Evolutionary conservation across 192 early-diverging fungal species (phyloP).

Genomic region (Physocladia obscura): DNA sequence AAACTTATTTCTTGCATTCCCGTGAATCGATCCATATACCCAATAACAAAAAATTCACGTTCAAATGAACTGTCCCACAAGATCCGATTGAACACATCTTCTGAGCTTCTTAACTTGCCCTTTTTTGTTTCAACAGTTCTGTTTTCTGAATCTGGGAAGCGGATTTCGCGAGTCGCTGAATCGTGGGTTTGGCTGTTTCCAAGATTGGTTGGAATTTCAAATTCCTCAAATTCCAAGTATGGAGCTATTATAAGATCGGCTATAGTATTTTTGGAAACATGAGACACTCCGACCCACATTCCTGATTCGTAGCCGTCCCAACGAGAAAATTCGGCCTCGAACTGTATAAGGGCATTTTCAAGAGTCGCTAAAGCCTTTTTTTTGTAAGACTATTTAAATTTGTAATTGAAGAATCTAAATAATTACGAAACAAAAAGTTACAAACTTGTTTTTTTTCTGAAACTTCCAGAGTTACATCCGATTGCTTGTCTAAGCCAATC

Average conservation of each 20-base stretch:
- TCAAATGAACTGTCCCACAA: slow-evolving; percentile 28
- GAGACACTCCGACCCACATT: background rate
- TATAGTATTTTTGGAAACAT: background rate
- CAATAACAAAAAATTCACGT: slow-evolving; percentile 10
- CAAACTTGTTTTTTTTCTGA: background rate
- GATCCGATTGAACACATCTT: slow-evolving; percentile 33
- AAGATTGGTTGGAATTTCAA: too few species aligned
- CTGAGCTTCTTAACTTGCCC: slow-evolving; percentile 24
- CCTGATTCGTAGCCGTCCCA: background rate
- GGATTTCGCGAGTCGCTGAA: background rate
- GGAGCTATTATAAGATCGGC: background rate
- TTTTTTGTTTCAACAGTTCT: background rate
- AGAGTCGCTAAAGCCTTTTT: background rate
- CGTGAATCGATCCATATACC: slow-evolving; percentile 34
- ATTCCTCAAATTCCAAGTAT: background rate
- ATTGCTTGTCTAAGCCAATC: slow-evolving; percentile 1
- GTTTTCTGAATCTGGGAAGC: background rate
- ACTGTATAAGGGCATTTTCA: background rate
- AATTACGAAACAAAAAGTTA: background rate
- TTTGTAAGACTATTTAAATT: too few species aligned
- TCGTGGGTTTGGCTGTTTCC: too few species aligned
- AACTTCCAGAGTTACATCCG: background rate
- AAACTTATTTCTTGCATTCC: slow-evolving; percentile 29
- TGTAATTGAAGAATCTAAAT: too few species aligned
- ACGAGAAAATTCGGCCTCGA: background rate